Percentiles rank a stretch among this genome's conserved stretches.
Evolutionary conservation across 2,329 filamentous ascomycete genomes (phyloP).

Genomic region (Phialophora tarda): DNA sequence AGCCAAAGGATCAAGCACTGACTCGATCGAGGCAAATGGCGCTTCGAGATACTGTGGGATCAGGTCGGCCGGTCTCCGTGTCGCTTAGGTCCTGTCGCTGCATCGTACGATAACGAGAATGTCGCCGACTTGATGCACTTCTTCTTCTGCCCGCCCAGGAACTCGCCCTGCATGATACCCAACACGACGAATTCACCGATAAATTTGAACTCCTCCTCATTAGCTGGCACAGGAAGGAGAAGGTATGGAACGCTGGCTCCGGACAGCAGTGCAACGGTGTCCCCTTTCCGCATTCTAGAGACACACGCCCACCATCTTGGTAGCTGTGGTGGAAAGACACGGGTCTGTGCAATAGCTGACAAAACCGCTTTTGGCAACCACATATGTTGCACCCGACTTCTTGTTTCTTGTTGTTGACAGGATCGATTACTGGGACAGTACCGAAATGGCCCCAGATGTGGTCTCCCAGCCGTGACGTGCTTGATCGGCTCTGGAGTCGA

Average conservation of each 20-base stretch:
- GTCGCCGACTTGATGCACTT: not conserved
- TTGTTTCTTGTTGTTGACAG: not conserved
- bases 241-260: not conserved
- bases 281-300: not conserved
- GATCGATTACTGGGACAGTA: not conserved
- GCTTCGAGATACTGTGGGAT: not conserved
- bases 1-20: not conserved
- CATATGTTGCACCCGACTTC: not conserved
- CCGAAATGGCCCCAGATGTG: not conserved
- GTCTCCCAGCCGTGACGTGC: not conserved
- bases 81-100: not conserved
- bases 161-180: not conserved
- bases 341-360: not conserved
- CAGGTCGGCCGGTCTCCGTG: not conserved
- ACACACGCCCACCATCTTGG: not conserved
- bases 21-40: not conserved
- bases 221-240: not conserved
- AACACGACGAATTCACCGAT: not conserved
- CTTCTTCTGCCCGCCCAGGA: not conserved
- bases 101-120: not conserved
- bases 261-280: not conserved
- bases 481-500: not conserved
- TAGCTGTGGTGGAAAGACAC: not conserved
- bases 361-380: not conserved
- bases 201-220: not conserved